phyloP scores from a whole-genome alignment of 2,329 filamentous ascomycete genomes.

The Gaeumannomyces tritici region DNA sequence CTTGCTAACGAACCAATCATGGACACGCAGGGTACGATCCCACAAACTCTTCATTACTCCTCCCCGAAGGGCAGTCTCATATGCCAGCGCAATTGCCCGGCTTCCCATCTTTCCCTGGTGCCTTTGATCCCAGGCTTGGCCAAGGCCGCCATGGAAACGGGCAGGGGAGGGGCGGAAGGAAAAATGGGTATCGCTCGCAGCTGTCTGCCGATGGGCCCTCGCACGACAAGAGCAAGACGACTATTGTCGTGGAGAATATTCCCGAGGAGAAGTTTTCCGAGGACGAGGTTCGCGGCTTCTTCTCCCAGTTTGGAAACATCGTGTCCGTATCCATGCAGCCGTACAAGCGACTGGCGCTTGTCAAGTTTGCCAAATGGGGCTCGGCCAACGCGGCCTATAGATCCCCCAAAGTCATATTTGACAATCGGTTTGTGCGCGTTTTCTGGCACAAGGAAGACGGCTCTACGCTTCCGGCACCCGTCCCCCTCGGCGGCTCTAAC shows the following conservation, averaged over 20 bases:
- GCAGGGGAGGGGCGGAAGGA: neutral
- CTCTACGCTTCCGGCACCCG: slow-evolving; percentile 12
- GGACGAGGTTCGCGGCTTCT: slow-evolving; percentile 56
- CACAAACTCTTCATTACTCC: slow-evolving; percentile 31
- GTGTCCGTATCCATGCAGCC: slow-evolving; percentile 54
- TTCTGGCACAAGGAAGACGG: slow-evolving; percentile 60
- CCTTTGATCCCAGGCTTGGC: slow-evolving; percentile 2
- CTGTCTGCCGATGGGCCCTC: slow-evolving; percentile 58
- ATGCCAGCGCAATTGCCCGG: slow-evolving; percentile 1
- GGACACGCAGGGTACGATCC: slow-evolving; percentile 46
- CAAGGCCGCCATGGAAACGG: neutral
- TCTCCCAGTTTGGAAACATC: slow-evolving; percentile 61
- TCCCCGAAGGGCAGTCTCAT: slow-evolving; percentile 3
- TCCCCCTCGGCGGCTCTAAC: slow-evolving; percentile 16
- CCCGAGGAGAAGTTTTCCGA: slow-evolving; percentile 62
- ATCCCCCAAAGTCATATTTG: slow-evolving; percentile 73
- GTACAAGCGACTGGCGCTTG: slow-evolving; percentile 56
- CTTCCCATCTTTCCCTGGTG: neutral
- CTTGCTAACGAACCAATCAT: slow-evolving; percentile 3
- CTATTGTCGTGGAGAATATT: slow-evolving; percentile 69
- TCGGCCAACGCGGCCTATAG: slow-evolving; percentile 61
- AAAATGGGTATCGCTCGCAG: slow-evolving; percentile 23
- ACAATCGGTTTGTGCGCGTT: slow-evolving; percentile 78
- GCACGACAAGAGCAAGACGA: slow-evolving; percentile 52
- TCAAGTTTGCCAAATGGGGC: slow-evolving; percentile 59